These are phyloP conservation scores for Pythium coloratum DNA, from an alignment of 352 stramenopile genomes.

Conservation along the genomic window DNA sequence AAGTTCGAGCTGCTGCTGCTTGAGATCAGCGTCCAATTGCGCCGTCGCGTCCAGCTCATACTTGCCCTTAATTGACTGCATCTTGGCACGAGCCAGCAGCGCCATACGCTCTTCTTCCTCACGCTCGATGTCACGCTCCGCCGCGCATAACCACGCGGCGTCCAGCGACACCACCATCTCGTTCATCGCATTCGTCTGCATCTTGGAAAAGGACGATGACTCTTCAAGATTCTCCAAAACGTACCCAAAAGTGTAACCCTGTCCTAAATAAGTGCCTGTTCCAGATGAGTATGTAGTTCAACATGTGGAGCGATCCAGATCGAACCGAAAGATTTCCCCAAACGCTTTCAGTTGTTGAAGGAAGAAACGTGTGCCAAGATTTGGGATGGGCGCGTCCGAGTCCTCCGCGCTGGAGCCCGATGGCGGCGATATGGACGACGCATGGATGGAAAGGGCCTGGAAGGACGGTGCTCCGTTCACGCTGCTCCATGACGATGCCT, in stretches of 20 bases:
- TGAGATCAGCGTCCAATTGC: slow-evolving; percentile 56
- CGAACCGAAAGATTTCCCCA: background rate
- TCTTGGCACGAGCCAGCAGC: slow-evolving; percentile 15
- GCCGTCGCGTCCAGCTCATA: slow-evolving; percentile 46
- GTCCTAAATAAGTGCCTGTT: background rate
- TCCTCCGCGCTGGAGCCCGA: slow-evolving; percentile 5
- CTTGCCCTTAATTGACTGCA: slow-evolving; percentile 38
- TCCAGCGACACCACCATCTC: slow-evolving; percentile 42
- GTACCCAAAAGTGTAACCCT: slow-evolving; percentile 1
- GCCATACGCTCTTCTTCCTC: slow-evolving; percentile 44
- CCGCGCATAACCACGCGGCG: slow-evolving; percentile 59
- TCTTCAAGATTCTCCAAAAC: slow-evolving; percentile 24
- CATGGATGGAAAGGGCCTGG: slow-evolving; percentile 19
- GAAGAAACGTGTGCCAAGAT: background rate
- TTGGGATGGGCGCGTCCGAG: slow-evolving; percentile 12
- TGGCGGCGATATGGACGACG: slow-evolving; percentile 5
- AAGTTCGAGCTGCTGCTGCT: slow-evolving; percentile 40
- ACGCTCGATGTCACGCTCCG: slow-evolving; percentile 50
- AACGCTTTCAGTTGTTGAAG: background rate
- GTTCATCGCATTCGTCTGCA: slow-evolving; percentile 36
- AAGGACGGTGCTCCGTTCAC: slow-evolving; percentile 59
- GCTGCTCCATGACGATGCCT: slow-evolving; percentile 67
- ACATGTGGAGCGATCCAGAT: background rate
- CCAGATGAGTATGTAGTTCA: slow-evolving; percentile 1
- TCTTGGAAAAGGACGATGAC: slow-evolving; percentile 15